These are phyloP conservation scores for Aspergillus saccharolyticus DNA, from an alignment of 495 filamentous ascomycete species.

Conservation along the genomic window DNA sequence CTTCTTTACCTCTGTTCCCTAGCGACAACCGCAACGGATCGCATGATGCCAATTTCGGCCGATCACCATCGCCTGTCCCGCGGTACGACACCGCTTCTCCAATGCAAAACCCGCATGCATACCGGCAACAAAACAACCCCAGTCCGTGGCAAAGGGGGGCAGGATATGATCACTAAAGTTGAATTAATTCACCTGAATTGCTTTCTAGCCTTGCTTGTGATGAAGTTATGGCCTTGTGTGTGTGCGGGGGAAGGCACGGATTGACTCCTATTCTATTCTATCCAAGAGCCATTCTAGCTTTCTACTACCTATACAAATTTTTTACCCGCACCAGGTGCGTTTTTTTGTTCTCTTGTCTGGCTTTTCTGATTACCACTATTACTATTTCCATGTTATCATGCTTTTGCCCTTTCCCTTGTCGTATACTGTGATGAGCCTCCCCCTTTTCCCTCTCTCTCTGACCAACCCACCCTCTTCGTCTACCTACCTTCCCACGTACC, in stretches of 20 bases:
- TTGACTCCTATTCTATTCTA: constrained; percentile 14
- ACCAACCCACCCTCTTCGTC: constrained; percentile 4
- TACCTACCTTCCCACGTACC: constrained; percentile 1
- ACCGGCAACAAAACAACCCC: constrained; percentile 49
- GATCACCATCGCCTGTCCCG: constrained; percentile 34
- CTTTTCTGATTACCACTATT: constrained; percentile 13
- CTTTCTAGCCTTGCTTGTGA: constrained; percentile 28
- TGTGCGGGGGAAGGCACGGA: constrained; percentile 15
- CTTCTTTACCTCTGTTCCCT: constrained; percentile 59
- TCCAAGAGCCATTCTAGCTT: constrained; percentile 4
- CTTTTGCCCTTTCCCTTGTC: constrained; percentile 11
- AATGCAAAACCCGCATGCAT: constrained; percentile 23
- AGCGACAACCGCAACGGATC: constrained; percentile 35
- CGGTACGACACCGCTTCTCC: constrained; percentile 32
- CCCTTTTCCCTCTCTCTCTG: constrained; percentile 5
- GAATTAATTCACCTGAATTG: constrained; percentile 15
- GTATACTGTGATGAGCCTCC: constrained; percentile 20
- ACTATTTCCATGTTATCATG: constrained; percentile 12
- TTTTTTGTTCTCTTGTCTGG: constrained; percentile 15
- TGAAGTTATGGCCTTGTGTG: constrained; percentile 45
- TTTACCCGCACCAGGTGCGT: constrained; percentile 9
- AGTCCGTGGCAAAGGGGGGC: constrained; percentile 66
- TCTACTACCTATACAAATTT: constrained; percentile 13
- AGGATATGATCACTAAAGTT: constrained; percentile 55
- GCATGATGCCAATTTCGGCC: constrained; percentile 24